Evolutionary conservation across 2,329 filamentous ascomycete species (phyloP).

Genomic region (Pestalotiopsis sp.): DNA sequence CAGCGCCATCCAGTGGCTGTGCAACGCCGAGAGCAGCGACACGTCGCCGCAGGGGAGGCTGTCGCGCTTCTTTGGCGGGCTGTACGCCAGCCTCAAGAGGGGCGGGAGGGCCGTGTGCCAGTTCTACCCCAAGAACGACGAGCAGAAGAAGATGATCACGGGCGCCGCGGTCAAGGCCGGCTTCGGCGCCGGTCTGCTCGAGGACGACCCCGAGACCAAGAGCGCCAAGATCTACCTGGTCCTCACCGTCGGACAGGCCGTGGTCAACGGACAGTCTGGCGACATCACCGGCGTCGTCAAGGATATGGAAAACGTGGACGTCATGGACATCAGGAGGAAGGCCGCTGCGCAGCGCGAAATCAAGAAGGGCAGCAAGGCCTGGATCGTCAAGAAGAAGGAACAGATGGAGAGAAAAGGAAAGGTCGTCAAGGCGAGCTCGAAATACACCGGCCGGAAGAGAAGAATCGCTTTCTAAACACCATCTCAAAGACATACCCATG

Average conservation of each 20-base stretch:
- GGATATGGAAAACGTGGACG: conserved; percentile 86
- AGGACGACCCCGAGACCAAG: conserved; percentile 96
- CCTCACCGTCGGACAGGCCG: conserved; percentile 76
- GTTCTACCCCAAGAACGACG: conserved; percentile 96
- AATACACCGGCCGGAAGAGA: conserved; percentile 91
- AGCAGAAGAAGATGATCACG: conserved; percentile 90
- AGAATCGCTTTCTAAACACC: conserved; percentile 68
- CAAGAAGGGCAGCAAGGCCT: conserved; percentile 82
- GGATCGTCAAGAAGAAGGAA: conserved; percentile 86
- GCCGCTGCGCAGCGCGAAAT: conserved; percentile 53
- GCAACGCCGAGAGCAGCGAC: conserved; percentile 89
- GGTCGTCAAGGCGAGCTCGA: conserved; percentile 87
- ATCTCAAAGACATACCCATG: not conserved
- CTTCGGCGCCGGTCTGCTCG: conserved; percentile 91
- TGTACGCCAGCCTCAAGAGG: conserved; percentile 82
- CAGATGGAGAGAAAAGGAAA: conserved; percentile 96
- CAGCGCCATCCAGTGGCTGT: conserved; percentile 97
- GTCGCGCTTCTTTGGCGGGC: conserved; percentile 85
- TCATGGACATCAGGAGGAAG: conserved; percentile 69
- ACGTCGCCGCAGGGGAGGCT: conserved; percentile 80
- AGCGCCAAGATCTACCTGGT: conserved; percentile 97
- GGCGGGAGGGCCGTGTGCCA: conserved; percentile 93
- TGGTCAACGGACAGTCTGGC: conserved; percentile 55
- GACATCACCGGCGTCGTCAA: conserved; percentile 91
- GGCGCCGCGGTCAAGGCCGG: conserved; percentile 89